Base-by-base conservation (phyloP, 768 basidiomycete genomes). In the Amanita polypyramis region DNA sequence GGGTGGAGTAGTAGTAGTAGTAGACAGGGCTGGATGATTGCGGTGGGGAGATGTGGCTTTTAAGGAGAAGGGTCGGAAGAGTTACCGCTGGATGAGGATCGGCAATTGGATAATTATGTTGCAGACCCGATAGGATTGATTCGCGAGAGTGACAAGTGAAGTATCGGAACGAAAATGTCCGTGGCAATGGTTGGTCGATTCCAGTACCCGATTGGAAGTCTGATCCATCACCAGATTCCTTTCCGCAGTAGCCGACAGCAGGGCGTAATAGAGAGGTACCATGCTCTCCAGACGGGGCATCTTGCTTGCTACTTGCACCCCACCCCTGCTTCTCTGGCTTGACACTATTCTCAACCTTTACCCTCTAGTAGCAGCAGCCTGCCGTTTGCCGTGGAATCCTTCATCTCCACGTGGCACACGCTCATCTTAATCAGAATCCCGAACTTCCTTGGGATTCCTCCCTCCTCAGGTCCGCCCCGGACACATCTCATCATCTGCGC, bases 21-120 rank as follows among this genome's bases (percentile, higher is more conserved):
- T n/a, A 41, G 51, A 43, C 48, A 33, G 36, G 52, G 43, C 52
- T 51, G 54, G 48, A 39, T 54, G 60, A 55, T 54, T 52, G 50
- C 54, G 61, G 56, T 60, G 56, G 47, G 56, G 62, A 61, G 61
- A 63, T 50, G 56, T 42, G 48, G 57, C 60, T 64, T 69, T 70
- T 64, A 68, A 66, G 58, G 61, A 58, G 59, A 32, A 32, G 12
- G 2, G n/a, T 25, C n/a, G 40, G 52, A 58, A 49, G 55, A 56
- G 57, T 62, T 65, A 60, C 64, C 60, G 59, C 57, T 54, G 58
- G 64, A 65, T 67, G 66, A 65, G 69, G 72, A 73, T 73, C 67
- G 65, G 67, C 62, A 65, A 60, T 48, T 54, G 50, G 54, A 51
- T 60, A 56, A 60, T 60, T 56, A 51, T 54, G 47, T 48, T 38